Evolutionary conservation across 2,329 filamentous ascomycete genomes (phyloP).

Genomic region (Colletotrichum trifolii): DNA sequence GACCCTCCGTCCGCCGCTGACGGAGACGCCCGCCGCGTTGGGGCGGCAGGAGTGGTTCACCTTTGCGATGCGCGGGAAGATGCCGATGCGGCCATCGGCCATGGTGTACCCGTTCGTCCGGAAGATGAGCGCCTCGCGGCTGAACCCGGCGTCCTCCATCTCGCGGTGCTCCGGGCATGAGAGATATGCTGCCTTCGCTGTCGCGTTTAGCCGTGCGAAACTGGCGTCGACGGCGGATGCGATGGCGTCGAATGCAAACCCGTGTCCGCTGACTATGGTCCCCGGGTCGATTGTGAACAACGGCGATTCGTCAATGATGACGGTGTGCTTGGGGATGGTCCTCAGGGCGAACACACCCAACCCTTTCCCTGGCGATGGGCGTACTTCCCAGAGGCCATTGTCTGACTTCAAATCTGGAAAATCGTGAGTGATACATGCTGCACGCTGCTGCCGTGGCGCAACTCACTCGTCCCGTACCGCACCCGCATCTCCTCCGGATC

Average conservation of each 20-base stretch:
- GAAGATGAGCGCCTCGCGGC: conserved; percentile 46
- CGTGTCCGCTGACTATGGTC: conserved; percentile 41
- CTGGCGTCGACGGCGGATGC: conserved; percentile 42
- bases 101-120: conserved; percentile 54
- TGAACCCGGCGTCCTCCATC: conserved; percentile 38
- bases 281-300: conserved; percentile 46
- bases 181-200: conserved; percentile 43
- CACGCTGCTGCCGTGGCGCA: not conserved
- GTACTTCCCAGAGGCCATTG: conserved; percentile 42
- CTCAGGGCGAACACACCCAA: conserved; percentile 52
- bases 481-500: conserved; percentile 26
- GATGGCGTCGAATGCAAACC: conserved; percentile 49
- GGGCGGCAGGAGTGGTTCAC: conserved; percentile 55
- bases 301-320: conserved; percentile 51
- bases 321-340: conserved; percentile 48
- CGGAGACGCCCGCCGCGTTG: conserved; percentile 43
- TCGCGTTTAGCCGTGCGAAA: conserved; percentile 38
- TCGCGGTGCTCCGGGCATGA: conserved; percentile 43
- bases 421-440: not conserved
- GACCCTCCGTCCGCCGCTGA: conserved; percentile 48
- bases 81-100: conserved; percentile 41
- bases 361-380: conserved; percentile 49
- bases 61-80: conserved; percentile 49
- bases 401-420: conserved; percentile 28
- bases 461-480: conserved; percentile 24